Base-by-base conservation (phyloP, 163 green algal genomes). In the Picocystis sp. region DNA sequence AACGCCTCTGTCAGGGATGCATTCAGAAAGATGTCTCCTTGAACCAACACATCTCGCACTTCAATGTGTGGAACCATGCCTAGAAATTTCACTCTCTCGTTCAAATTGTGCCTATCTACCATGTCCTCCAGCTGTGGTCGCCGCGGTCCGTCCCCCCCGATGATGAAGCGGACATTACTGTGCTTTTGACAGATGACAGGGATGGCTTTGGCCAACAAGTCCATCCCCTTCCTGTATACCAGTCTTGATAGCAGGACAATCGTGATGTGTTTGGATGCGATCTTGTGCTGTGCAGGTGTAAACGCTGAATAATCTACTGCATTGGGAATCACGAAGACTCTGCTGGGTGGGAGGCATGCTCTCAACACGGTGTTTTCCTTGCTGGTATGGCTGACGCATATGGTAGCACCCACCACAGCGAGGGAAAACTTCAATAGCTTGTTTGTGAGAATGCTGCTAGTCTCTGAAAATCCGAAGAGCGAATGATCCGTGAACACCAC, bases 321-420 rank as follows among this genome's bases (percentile, higher is more conserved):
- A 49, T 97, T 97, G 43, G 88, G 88, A n/a, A 96, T 93, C 58
- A 94, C 89, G 6, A 61, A 90, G 17, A 97, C 87, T 17, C 55
- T 52, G 11, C 60, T 48, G 0, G 89, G 87, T 17, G 78, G 79
- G 24, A 97, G 47, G 57, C 80, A 86, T 0, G 86, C 81, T 1
- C 87, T 63, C 56, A 93, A 76, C 60, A 96, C 83, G 1, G 85
- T 96, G 76, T 98, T 98, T 65, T 96, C 83, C 64, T 90, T 93
- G 69, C 68, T 81, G 14, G 86, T 94, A 75, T 96, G 84, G 22
- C 71, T 88, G 6, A 98, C 89, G 63, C 89, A 98, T 47, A 98
- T 84, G 23, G 83, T 78, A 50, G 75, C 64, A 45, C 91, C 62
- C 10, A 83, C 72, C 13, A 67, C 61, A 9, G 61, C 51, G 8